These are phyloP conservation scores for Debaryomyces psychrophilus DNA, from an alignment of 1,139 yeast species.

Conservation along the genomic window DNA sequence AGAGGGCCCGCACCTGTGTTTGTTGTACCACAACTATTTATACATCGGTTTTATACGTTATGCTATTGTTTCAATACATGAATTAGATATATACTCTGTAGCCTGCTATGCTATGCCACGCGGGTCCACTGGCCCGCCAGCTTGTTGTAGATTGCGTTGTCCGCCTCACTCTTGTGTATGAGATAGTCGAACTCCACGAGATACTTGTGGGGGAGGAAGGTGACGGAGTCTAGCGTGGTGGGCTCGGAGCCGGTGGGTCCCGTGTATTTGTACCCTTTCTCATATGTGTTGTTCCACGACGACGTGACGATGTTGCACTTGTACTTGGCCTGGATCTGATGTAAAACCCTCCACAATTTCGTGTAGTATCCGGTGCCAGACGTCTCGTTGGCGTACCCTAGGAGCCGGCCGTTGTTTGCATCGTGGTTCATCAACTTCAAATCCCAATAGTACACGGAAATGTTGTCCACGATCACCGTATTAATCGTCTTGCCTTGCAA, in stretches of 20 bases:
- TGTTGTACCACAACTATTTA: neutral
- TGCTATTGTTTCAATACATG: constrained; percentile 3
- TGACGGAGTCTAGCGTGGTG: constrained; percentile 13
- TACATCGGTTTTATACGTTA: constrained; percentile 3
- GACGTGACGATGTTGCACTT: constrained; percentile 36
- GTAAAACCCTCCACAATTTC: constrained; percentile 19
- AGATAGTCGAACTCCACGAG: constrained; percentile 20
- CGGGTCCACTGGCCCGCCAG: constrained; percentile 9
- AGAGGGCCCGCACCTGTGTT: constrained; percentile 14
- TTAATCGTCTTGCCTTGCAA: constrained; percentile 15
- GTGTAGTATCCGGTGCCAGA: constrained; percentile 20
- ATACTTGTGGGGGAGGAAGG: constrained; percentile 21
- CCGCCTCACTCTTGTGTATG: constrained; percentile 13
- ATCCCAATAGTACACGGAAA: constrained; percentile 41
- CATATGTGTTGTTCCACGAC: constrained; percentile 37
- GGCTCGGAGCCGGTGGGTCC: constrained; percentile 9
- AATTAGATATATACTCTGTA: constrained; percentile 3
- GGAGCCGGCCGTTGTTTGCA: constrained; percentile 14
- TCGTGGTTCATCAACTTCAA: constrained; percentile 21
- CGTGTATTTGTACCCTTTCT: constrained; percentile 31
- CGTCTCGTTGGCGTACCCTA: constrained; percentile 17
- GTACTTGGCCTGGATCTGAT: constrained; percentile 21
- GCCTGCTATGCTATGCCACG: neutral
- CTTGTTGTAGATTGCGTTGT: constrained; percentile 9
- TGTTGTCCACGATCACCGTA: constrained; percentile 27